Base-by-base conservation (phyloP, 129 eudicot species). In the Lactuca sativa region DNA sequence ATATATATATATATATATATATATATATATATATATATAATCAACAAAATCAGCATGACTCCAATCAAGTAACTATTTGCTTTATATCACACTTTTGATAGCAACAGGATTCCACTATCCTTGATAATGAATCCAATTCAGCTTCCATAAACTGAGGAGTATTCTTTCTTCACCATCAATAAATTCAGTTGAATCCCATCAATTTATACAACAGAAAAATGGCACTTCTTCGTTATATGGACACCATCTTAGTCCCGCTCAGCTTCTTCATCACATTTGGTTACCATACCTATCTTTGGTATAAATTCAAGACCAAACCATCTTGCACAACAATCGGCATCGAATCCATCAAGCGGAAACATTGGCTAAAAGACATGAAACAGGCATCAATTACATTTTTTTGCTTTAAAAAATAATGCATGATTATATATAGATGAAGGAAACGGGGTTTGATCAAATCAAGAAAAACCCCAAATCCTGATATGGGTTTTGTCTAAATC, bases 251-350 rank as follows among this genome's bases (percentile, higher is more conserved):
- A 59, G 92, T 89, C 40, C 96, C 98, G 4, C 59, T 85, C 15
- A 86, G 96, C 67, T 66, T 92, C 52, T 83, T 92, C 77, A 64
- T 92, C n/a, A 86, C 95, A 33, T 58, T 92, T 30, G 96, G 92
- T 11, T 92, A 92, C 82, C 98, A 92, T 85, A 92, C 84, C 47
- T 92, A 80, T 82, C 90, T 92, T 21, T 89, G 90, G 92, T 92
- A 86, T 66, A 56, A 75, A 34, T 78, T 83, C 81, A 89, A 78
- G 85, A 73, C 62, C 79, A 75, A 78, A 55, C 98, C 98, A 16
- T 48, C 61, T 40, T 48, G 67, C 36, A 92, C 95, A 57, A 82
- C 92, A 31, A 75, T 92, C 5, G 98, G 98, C 71, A 67, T 83
- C 38, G 83, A 86, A 83, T 58, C 83, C 4, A 59, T 78, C 56